Evolutionary conservation across 2,329 filamentous ascomycete genomes (phyloP).

Genomic region (Zarea fungicola): DNA sequence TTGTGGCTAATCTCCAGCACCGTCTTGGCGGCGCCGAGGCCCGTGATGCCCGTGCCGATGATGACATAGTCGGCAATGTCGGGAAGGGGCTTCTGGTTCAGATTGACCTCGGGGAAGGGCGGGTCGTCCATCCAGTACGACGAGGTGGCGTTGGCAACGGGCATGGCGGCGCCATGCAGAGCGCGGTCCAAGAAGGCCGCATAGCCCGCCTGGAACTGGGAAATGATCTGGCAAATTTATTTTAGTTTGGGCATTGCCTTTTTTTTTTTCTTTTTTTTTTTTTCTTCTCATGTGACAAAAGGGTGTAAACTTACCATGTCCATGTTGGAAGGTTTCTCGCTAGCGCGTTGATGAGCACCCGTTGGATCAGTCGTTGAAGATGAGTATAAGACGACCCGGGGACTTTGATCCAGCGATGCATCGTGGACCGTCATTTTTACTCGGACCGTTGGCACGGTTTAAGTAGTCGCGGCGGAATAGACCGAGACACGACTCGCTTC

Average conservation of each 20-base stretch:
- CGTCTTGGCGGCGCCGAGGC: constrained; percentile 26
- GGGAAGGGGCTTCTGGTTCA: constrained; percentile 29
- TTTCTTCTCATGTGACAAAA: background rate
- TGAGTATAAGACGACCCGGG: too few species aligned
- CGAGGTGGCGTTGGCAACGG: constrained; percentile 34
- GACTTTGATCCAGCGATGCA: too few species aligned
- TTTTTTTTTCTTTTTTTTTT: too few species aligned
- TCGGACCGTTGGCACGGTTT: too few species aligned
- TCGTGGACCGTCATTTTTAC: too few species aligned
- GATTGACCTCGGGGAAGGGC: constrained; percentile 36
- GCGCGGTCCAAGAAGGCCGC: constrained; percentile 26
- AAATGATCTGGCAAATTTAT: background rate
- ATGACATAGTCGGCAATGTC: constrained; percentile 42
- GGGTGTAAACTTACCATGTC: background rate
- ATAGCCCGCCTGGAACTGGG: constrained; percentile 13
- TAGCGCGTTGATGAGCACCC: background rate
- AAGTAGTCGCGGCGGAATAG: too few species aligned
- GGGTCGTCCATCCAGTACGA: constrained; percentile 44
- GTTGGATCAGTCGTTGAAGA: too few species aligned
- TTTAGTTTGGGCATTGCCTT: background rate
- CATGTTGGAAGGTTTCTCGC: background rate
- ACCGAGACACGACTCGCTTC: too few species aligned
- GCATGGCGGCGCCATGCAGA: constrained; percentile 33
- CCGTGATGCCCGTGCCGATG: constrained; percentile 52
- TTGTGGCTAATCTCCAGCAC: constrained; percentile 22